Evolutionary conservation across 305 asterid genomes (phyloP), one percentile per base, ranked within the genome.

Genomic region (Andrographis paniculata): DNA sequence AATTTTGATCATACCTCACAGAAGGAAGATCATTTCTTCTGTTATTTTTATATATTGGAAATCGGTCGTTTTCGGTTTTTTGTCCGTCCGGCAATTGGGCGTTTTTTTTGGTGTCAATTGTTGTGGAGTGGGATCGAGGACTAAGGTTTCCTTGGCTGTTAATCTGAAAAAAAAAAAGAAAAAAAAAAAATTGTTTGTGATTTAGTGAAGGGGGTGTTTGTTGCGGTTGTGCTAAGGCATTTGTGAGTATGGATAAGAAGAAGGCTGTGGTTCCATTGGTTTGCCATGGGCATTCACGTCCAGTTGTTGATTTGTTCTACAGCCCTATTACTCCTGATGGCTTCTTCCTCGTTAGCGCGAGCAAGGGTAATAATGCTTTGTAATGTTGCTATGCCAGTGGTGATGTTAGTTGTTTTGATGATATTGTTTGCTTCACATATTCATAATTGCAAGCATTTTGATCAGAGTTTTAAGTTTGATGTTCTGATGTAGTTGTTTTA

Each of bases 231-330:
- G 20, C 37, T 28, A 33, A 50, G 42, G 54, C 17, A 15, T 38
- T 53, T 48, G 48, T 30, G 20, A 35, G 50, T 53, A 89, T 89
- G 98, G 98, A 89, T 58, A 89, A 85, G 87, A 89, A 85, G 77
- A 89, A 84, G 61, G 75, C 63, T 55, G 76, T 73, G 5, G 83
- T 93, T 61, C 98, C 95, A n/a, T 73, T 89, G 66, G 91, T 89
- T 58, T 89, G 98, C 62, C 98, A 89, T 61, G 98, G 95, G 41
- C 98, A 89, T 80, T 89, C 98, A 13, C 85, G 98, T 30, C 95
- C 98, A 0, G 98, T 89, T 56, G 98, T 89, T 18, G 98, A 89
- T 72, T 69, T 89, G 77, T 80, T 73, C 68, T 89, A 85, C 76
- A 89, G 98, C 59, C 94, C 98, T 22, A 63, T 85, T 24, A 89